These are phyloP conservation scores for Graphiopsis chlorocephala DNA, from an alignment of 2,329 filamentous ascomycete species.

Conservation along the genomic window DNA sequence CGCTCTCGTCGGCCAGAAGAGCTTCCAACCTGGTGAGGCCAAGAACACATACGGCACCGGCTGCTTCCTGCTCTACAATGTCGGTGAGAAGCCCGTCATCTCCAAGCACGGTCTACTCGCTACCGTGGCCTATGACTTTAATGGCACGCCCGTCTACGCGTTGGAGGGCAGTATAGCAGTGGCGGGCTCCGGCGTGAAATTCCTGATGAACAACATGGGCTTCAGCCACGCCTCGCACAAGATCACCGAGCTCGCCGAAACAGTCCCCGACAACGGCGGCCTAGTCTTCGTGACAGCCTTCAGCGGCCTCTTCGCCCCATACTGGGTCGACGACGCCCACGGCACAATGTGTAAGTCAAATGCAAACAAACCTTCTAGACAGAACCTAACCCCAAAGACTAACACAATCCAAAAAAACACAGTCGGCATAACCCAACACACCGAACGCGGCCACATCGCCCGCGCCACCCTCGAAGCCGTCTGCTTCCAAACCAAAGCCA, in stretches of 20 bases:
- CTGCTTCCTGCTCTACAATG: conserved; percentile 86
- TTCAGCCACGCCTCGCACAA: conserved; percentile 63
- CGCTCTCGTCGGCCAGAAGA: conserved; percentile 69
- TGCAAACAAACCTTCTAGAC: no score
- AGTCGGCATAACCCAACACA: conserved; percentile 57
- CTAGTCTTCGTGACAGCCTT: conserved; percentile 87
- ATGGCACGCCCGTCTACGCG: conserved; percentile 68
- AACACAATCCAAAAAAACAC: conserved; percentile 1
- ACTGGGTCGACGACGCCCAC: conserved; percentile 92
- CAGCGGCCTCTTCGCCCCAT: conserved; percentile 84
- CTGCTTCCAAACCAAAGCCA: conserved; percentile 89
- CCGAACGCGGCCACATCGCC: conserved; percentile 79
- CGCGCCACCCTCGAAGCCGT: conserved; percentile 87
- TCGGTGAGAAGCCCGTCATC: conserved; percentile 79
- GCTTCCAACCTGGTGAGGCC: conserved; percentile 75
- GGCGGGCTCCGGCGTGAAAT: conserved; percentile 60
- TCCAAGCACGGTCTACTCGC: conserved; percentile 78
- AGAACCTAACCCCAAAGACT: background rate
- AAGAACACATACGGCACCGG: conserved; percentile 93
- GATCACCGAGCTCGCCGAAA: conserved; percentile 62
- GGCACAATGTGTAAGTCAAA: conserved; percentile 70
- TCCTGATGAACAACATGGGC: conserved; percentile 54
- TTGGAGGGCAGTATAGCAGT: conserved; percentile 79
- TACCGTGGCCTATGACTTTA: conserved; percentile 86
- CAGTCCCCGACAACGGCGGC: conserved; percentile 73